Conservation (phyloP, 108 stramenopile genomes). For the Schizochytrium sp. region DNA sequence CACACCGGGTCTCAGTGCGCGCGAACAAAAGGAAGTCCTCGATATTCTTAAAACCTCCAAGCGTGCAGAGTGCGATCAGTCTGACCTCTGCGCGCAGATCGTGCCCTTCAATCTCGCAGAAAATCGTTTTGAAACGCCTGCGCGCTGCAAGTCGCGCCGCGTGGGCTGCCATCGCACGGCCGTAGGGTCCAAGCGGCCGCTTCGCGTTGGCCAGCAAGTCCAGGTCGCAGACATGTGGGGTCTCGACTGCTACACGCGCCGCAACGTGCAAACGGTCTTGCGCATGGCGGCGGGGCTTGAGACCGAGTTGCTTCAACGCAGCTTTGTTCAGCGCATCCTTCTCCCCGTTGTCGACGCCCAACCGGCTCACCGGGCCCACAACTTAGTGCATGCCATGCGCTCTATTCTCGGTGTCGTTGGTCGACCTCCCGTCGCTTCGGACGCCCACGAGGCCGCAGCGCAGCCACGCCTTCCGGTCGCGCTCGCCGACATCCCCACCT, state of each 20-base stretch:
- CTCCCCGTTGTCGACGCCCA: constrained; percentile 23
- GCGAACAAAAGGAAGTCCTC: not conserved
- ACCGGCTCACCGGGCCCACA: not conserved
- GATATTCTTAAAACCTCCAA: not conserved
- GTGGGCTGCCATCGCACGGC: not conserved
- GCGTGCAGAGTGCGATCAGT: not conserved
- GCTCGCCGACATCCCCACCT: not conserved
- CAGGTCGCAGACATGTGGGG: constrained; percentile 25
- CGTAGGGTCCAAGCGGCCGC: not conserved
- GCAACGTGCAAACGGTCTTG: not conserved
- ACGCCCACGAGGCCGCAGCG: not conserved
- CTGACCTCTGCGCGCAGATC: not conserved
- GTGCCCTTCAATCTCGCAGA: not conserved
- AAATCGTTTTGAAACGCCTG: not conserved
- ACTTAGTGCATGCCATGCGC: not conserved
- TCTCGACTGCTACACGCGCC: constrained; percentile 25
- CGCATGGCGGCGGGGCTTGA: not conserved
- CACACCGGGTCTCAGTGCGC: not conserved
- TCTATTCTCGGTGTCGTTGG: not conserved
- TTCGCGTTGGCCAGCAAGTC: not conserved
- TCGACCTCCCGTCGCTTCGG: not conserved
- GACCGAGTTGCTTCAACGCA: not conserved
- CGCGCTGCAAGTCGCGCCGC: not conserved
- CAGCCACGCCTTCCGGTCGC: not conserved
- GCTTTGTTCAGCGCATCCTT: constrained; percentile 9